Percentiles rank a stretch among this genome's conserved stretches.
phyloP scores from a whole-genome alignment of 2,329 filamentous ascomycete species.

The Diaporthe citrichinensis region DNA sequence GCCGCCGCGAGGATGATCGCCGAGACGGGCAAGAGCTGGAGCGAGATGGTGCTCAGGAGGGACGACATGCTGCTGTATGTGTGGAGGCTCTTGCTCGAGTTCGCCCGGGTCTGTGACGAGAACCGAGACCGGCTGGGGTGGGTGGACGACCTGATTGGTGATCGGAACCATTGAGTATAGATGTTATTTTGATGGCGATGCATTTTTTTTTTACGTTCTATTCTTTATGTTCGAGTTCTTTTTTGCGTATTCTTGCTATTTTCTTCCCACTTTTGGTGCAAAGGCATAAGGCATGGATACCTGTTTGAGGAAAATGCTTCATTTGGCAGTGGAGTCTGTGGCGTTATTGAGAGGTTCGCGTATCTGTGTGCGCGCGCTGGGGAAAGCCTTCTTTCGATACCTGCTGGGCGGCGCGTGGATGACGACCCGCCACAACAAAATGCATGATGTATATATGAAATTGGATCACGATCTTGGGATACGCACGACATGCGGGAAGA shows the following conservation, averaged over 20 bases:
- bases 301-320: conserved; percentile 2
- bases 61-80: conserved; percentile 79
- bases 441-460: conserved; percentile 33
- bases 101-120: conserved; percentile 65
- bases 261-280: neutral
- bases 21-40: conserved; percentile 71
- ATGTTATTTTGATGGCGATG: neutral
- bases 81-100: conserved; percentile 72
- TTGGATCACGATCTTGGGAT: conserved; percentile 29
- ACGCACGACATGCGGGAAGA: neutral
- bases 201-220: neutral
- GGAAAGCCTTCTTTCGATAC: neutral
- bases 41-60: conserved; percentile 70
- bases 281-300: conserved; percentile 13
- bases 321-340: conserved; percentile 24
- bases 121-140: conserved; percentile 59
- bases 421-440: conserved; percentile 17
- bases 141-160: conserved; percentile 56
- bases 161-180: conserved; percentile 1
- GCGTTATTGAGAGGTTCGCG: conserved; percentile 7
- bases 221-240: neutral
- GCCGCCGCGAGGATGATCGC: conserved; percentile 72
- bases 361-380: neutral
- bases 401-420: neutral
- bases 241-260: neutral